Conservation (phyloP, 2,329 filamentous ascomycete species). For the Colletotrichum lentis region DNA sequence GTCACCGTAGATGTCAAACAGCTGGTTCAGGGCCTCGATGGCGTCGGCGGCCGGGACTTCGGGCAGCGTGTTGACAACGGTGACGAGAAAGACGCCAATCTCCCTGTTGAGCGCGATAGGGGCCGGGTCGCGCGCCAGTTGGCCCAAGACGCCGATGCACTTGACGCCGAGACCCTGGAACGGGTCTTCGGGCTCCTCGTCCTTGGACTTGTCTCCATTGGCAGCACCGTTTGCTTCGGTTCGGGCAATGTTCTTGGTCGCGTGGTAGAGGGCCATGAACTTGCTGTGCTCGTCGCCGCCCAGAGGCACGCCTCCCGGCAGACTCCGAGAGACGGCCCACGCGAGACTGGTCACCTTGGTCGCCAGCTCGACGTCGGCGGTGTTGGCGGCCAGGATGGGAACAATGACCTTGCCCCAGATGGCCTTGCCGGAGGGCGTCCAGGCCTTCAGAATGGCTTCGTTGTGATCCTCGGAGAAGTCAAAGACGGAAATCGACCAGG, state of each 20-base stretch:
- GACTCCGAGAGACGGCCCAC: conserved; percentile 69
- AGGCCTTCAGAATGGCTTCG: conserved; percentile 59
- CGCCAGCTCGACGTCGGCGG: conserved; percentile 68
- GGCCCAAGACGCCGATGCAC: conserved; percentile 72
- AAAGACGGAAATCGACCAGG: conserved; percentile 71
- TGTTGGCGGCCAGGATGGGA: conserved; percentile 67
- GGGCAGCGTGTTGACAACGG: conserved; percentile 60
- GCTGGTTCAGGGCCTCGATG: conserved; percentile 70
- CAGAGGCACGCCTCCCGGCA: conserved; percentile 58
- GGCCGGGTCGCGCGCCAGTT: conserved; percentile 65
- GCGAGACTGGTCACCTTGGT: conserved; percentile 70
- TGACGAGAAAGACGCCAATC: conserved; percentile 69
- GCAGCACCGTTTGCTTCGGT: conserved; percentile 18
- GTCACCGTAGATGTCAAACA: conserved; percentile 74
- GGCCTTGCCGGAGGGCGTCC: conserved; percentile 61
- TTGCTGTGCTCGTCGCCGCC: conserved; percentile 64
- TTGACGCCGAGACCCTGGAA: conserved; percentile 71
- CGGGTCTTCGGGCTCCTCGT: conserved; percentile 56
- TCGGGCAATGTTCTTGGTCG: conserved; percentile 54
- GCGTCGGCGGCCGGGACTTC: conserved; percentile 64
- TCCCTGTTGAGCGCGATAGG: conserved; percentile 65
- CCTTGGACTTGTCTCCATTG: conserved; percentile 30
- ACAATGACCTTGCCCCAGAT: conserved; percentile 67
- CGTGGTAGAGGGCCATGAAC: conserved; percentile 72
- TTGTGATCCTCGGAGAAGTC: conserved; percentile 66